Percentiles rank a stretch among this genome's conserved stretches.
Evolutionary conservation across 2,329 filamentous ascomycete genomes (phyloP).

Genomic region (Alternaria solani): DNA sequence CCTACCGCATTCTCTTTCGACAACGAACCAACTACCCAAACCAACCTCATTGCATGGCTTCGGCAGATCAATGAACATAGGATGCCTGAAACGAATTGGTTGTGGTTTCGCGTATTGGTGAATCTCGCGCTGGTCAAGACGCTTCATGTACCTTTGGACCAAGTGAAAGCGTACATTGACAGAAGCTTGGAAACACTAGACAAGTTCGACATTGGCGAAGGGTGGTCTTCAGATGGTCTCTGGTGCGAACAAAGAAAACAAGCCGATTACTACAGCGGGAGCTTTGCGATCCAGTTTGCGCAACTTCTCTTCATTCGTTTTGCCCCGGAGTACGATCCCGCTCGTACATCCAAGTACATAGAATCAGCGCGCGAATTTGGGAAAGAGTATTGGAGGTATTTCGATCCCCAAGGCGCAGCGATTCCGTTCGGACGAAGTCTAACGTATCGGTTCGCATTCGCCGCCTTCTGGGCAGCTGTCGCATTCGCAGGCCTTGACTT

Average conservation of each 20-base stretch:
- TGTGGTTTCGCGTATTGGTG: constrained; percentile 62
- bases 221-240: constrained; percentile 59
- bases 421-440: constrained; percentile 63
- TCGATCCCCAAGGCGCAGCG: constrained; percentile 57
- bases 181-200: constrained; percentile 57
- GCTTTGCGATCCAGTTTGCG: constrained; percentile 63
- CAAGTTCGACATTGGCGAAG: constrained; percentile 55
- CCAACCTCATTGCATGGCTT: constrained; percentile 55
- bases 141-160: constrained; percentile 48
- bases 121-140: constrained; percentile 58
- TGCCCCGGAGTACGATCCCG: constrained; percentile 53
- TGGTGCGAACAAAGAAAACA: constrained; percentile 54
- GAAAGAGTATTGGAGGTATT: constrained; percentile 58
- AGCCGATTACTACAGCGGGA: constrained; percentile 63
- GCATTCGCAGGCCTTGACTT: constrained; percentile 55
- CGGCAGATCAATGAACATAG: constrained; percentile 54
- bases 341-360: constrained; percentile 50
- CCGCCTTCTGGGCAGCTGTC: constrained; percentile 59
- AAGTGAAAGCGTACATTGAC: constrained; percentile 50
- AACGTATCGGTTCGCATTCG: constrained; percentile 62
- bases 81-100: constrained; percentile 61
- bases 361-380: constrained; percentile 55
- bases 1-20: constrained; percentile 51
- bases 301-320: constrained; percentile 59
- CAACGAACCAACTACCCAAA: constrained; percentile 29